Evolutionary conservation across 2,329 filamentous ascomycete species (phyloP).

Genomic region (Mariannaea elegans): DNA sequence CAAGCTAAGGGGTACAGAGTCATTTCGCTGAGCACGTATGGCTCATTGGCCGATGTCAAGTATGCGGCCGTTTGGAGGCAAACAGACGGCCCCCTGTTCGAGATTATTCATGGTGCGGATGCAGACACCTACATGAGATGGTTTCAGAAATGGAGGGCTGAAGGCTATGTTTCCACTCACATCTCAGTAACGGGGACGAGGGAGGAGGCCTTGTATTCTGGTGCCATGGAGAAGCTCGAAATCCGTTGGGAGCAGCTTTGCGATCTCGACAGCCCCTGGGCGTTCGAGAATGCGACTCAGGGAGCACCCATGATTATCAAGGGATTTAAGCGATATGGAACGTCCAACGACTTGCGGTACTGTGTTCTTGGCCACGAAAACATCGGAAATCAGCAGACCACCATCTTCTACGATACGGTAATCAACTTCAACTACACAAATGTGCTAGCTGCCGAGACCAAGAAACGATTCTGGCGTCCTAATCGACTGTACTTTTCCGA

Average conservation of each 20-base stretch:
- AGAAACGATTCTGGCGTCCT: conserved; percentile 29
- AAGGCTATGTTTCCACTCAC: conserved; percentile 13
- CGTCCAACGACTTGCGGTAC: conserved; percentile 19
- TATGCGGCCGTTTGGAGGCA: conserved; percentile 27
- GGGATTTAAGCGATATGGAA: conserved; percentile 28
- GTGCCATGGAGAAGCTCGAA: conserved; percentile 21
- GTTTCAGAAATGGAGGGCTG: conserved; percentile 5
- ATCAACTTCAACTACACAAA: not conserved
- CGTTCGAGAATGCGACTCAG: conserved; percentile 1
- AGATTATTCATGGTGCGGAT: conserved; percentile 14
- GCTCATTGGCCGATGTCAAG: conserved; percentile 13
- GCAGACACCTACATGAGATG: conserved; percentile 20
- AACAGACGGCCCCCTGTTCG: not conserved
- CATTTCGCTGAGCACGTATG: conserved; percentile 26
- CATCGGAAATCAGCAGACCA: conserved; percentile 22
- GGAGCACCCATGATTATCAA: conserved; percentile 10
- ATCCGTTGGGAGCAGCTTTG: conserved; percentile 23
- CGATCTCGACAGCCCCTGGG: conserved; percentile 3
- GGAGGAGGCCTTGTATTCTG: conserved; percentile 3
- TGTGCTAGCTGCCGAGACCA: not conserved
- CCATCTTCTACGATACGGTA: conserved; percentile 7
- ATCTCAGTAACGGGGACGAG: conserved; percentile 26
- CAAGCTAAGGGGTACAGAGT: conserved; percentile 11
- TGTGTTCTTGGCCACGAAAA: conserved; percentile 31
- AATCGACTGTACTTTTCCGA: conserved; percentile 26